phyloP scores from a whole-genome alignment of 2,329 filamentous ascomycete species.

The Colletotrichum truncatum region DNA sequence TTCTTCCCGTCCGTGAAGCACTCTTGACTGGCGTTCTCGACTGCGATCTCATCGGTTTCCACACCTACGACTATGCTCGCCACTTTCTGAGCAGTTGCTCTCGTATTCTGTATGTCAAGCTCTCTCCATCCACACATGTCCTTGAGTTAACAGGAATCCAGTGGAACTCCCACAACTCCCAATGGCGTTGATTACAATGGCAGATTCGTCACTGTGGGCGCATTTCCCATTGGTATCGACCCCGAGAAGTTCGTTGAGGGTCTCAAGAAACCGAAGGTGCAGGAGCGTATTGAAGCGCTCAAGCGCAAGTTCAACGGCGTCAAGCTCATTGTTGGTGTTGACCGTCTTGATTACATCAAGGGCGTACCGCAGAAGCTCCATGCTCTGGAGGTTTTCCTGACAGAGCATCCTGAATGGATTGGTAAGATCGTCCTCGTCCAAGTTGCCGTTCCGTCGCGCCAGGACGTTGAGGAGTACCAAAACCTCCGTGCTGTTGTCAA shows the following conservation, averaged over 20 bases:
- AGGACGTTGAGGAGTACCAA: slow-evolving; percentile 98
- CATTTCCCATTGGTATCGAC: slow-evolving; percentile 97
- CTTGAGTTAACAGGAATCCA: slow-evolving; percentile 33
- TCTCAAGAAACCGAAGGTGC: slow-evolving; percentile 84
- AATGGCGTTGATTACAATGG: slow-evolving; percentile 93
- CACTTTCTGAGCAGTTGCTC: slow-evolving; percentile 97
- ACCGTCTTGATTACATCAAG: slow-evolving; percentile 98
- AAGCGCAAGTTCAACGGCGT: slow-evolving; percentile 94
- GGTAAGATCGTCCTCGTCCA: slow-evolving; percentile 97
- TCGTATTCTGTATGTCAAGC: slow-evolving; percentile 76
- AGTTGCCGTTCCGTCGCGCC: slow-evolving; percentile 91
- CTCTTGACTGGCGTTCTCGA: slow-evolving; percentile 88
- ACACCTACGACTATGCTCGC: slow-evolving; percentile 98
- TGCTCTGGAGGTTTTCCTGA: slow-evolving; percentile 94
- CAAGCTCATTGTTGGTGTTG: slow-evolving; percentile 96
- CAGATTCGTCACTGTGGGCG: slow-evolving; percentile 89
- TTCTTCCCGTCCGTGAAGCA: slow-evolving; percentile 90
- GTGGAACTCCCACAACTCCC: slow-evolving; percentile 80
- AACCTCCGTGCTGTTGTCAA: slow-evolving; percentile 96
- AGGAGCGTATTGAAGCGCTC: slow-evolving; percentile 85
- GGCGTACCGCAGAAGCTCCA: slow-evolving; percentile 98
- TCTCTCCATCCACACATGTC: too few relatives aligned
- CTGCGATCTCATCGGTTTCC: slow-evolving; percentile 96
- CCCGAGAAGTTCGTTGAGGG: slow-evolving; percentile 95
- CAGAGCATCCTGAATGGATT: slow-evolving; percentile 97